A percentile compares a stretch with the other conserved stretches of the same genome.
Conservation (phyloP, 805 yeast genomes). For the Spathaspora passalidarum region DNA sequence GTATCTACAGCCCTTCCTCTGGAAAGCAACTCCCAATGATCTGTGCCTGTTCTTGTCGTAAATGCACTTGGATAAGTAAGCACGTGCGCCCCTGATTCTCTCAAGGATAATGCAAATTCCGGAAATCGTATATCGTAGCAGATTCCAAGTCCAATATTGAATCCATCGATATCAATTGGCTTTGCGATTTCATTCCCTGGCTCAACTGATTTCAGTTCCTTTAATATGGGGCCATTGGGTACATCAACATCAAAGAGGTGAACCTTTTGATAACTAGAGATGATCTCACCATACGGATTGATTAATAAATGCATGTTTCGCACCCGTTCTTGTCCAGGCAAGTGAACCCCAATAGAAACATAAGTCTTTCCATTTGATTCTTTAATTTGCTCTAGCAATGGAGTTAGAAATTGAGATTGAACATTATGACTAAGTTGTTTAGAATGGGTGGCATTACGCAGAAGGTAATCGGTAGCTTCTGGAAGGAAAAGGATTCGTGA, state of each 20-base stretch:
- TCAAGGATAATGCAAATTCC: conserved; percentile 63
- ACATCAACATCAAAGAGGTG: conserved; percentile 90
- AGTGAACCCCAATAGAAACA: conserved; percentile 87
- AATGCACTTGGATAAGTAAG: conserved; percentile 89
- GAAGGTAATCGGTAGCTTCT: conserved; percentile 89
- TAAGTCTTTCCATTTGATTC: conserved; percentile 42
- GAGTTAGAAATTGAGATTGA: conserved; percentile 11
- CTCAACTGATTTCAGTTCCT: conserved; percentile 77
- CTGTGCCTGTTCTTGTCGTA: conserved; percentile 85
- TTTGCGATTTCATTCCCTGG: conserved; percentile 58
- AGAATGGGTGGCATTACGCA: conserved; percentile 67
- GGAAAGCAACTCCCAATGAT: conserved; percentile 84
- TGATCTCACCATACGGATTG: conserved; percentile 57
- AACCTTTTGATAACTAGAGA: conserved; percentile 73
- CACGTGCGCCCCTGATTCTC: conserved; percentile 71
- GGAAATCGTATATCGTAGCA: conserved; percentile 91
- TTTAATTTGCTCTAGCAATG: conserved; percentile 13
- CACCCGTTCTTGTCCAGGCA: conserved; percentile 54
- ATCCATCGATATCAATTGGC: conserved; percentile 40
- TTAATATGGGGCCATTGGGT: conserved; percentile 73
- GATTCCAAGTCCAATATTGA: conserved; percentile 63
- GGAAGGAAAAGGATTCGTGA: conserved; percentile 80
- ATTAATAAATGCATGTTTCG: conserved; percentile 76
- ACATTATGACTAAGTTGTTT: conserved; percentile 44
- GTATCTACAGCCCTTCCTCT: conserved; percentile 84